Base-by-base conservation (phyloP, 495 filamentous ascomycete genomes). In the Bacidia gigantensis region DNA sequence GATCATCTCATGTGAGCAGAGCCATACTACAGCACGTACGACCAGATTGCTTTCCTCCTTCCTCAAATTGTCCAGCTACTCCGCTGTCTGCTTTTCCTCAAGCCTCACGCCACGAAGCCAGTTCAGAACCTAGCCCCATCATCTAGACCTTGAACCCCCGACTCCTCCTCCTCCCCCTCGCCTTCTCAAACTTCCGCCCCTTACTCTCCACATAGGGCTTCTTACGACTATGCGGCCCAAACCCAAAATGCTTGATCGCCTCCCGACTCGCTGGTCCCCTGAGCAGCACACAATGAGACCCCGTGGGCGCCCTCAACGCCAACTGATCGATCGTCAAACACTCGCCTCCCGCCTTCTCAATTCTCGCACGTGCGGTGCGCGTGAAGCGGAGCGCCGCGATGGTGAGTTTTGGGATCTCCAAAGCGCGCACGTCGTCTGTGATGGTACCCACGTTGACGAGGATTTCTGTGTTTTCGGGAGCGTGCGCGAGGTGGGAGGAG, bases 151-250 rank as follows among this genome's bases (percentile, higher is more conserved):
- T 98, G 86, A 97, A 98, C 77, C 93, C 92, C 58, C 81, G 75
- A 60, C 89, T 95, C 69, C 87, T 77, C 77, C 92, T 90, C 69
- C 92, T 87, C 66, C 92, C 92, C 89, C 92, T 89, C 66, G 90
- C 92, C 51, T 79, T 76, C 81, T 98, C 92, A 76, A 97, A 98
- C 78, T 98, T 98, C 69, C 93, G 84, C 63, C 93, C 93, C 82
- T 98, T 98, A 78, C 86, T 92, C 70, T 83, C 80, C 62, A 98
- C 81, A 61, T 96, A 89, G 23, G 93, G 93, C 78, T 94, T 94
- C 88, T 98, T 97, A 79, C 93, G 77, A 69, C 81, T 87, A 78
- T 98, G 92, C 46, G 92, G 92, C 49, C 92, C 92, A 61, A 98
- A 83, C 62, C 92, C 92, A 68, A 98, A 97, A 76, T 97, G 93